Evolutionary conservation across 805 yeast species (phyloP), one percentile per base, ranked within the genome.

Genomic region (Nakazawaea sp.): DNA sequence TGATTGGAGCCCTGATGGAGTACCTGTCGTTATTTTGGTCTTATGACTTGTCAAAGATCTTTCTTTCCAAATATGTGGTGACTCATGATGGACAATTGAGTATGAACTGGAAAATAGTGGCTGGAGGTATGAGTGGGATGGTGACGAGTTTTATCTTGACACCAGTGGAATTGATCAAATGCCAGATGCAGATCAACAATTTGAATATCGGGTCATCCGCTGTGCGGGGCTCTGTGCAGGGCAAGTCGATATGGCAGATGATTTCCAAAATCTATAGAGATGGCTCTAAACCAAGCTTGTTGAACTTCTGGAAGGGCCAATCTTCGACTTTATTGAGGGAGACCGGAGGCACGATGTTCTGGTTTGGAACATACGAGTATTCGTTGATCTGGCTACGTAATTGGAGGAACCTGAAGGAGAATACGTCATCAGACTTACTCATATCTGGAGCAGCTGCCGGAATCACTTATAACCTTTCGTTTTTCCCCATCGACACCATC

Each of bases 111-210:
- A 64, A 61, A 28, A 59, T 85, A 27, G 41, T 66, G 0, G 75
- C 89, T 47, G 97, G 97, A 35, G 95, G 81, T 4, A 61, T 81
- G 33, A 76, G 92, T 30, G 97, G 97, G 4, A 64, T 87, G 8
- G 68, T 78, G 29, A 89, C 96, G 0, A 80, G 95, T 18, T 81
- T 81, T 51, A 75, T 87, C 5, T 62, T 90, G 40, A 88, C 97
- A 0, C 97, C 97, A 0, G 78, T 90, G n/a, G 97, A 90, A 56
- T 64, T 90, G 41, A 67, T 90, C 48, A 90, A 90, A 56, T 89
- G 97, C 59, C 78, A 79, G 51, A 60, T 89, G 53, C 97, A 90
- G 58, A 95, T 90, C 15, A 70, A 68, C 33, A 58, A 62, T 21
- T 46, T 70, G 11, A 46, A 37, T 15, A n/a, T n/a, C n/a, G n/a